Evolutionary conservation across 257 asterid species (phyloP), one percentile per base, ranked within the genome.

Genomic region (Nemophila menziesii): DNA sequence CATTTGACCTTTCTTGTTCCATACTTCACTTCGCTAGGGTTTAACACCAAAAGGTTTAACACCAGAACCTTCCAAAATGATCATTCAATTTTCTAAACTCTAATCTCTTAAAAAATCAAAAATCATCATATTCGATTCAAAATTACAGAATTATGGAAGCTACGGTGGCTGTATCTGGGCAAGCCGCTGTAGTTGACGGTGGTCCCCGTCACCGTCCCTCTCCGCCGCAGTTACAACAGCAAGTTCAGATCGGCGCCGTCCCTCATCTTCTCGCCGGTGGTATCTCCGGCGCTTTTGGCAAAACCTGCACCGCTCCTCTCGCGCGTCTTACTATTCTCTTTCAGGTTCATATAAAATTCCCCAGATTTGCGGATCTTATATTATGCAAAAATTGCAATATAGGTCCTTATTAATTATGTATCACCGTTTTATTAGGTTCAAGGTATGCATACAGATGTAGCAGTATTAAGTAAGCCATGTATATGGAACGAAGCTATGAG

Each of bases 231-330:
- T 72, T 58, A 26, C 78, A 56, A 40, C 66, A 41, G 51, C 75
- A 43, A 53, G 46, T 92, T 20, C 94, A 86, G 66, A 68, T 82
- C 48, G 96, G 94, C 5, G 70, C 94, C 10, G 78, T 79, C 17
- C 79, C 84, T 51, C 96, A 86, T 66, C 96, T 86, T 44, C 84
- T 86, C 48, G 92, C 93, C 29, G 96, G 96, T 36, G 96, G 96
- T 13, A 63, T 86, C 13, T 93, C 96, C 47, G 96, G 96, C 39
- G 96, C 96, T 54, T 86, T 86, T 59, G 69, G 94, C 71, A 86
- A 86, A 66, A 82, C 96, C 13, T 86, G 96, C 52, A 86, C 96
- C 33, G 96, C 96, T 37, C 96, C 96, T 40, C 66, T 86, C 11
- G 81, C 94, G 48, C 94, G 96, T 8, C 94, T 86, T 59, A 86